Evolutionary conservation across 352 stramenopile genomes (phyloP).

Genomic region (Globisporangium emineosum): DNA sequence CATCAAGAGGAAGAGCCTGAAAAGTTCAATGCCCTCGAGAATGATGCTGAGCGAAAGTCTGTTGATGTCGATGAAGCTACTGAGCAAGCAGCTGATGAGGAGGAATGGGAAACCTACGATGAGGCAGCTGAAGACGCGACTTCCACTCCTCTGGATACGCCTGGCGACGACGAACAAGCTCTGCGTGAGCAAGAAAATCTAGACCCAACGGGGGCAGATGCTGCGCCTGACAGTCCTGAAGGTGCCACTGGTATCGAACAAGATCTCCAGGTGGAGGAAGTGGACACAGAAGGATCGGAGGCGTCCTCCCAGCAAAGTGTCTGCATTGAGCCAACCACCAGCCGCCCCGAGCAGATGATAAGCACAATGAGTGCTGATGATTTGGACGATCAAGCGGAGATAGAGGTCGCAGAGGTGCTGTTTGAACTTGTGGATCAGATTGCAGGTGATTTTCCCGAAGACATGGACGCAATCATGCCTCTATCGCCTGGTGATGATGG

Average conservation of each 20-base stretch:
- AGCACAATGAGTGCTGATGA: not conserved
- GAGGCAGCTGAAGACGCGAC: constrained; percentile 1
- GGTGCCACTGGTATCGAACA: not conserved
- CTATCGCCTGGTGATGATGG: not conserved
- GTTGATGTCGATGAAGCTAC: not conserved
- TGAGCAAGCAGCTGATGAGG: not conserved
- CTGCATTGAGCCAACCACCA: not conserved
- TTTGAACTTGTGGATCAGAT: constrained; percentile 39
- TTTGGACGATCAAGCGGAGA: constrained; percentile 28
- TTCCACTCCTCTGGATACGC: not conserved
- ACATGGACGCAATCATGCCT: not conserved
- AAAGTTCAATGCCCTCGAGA: not conserved
- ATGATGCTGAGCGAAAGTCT: not conserved
- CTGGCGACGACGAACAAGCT: not conserved
- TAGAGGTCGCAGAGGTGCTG: constrained; percentile 40
- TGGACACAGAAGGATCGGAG: not conserved
- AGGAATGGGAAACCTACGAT: constrained; percentile 9
- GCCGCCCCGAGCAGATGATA: not conserved
- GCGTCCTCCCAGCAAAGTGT: not conserved
- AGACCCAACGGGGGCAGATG: not conserved
- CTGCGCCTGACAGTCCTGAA: not conserved
- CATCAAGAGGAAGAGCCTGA: not conserved
- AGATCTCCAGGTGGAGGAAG: constrained; percentile 6
- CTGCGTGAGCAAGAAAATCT: not conserved
- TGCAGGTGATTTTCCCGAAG: constrained; percentile 15